Conservation (phyloP, 2,329 filamentous ascomycete species). For the Scedosporium dehoogii region DNA sequence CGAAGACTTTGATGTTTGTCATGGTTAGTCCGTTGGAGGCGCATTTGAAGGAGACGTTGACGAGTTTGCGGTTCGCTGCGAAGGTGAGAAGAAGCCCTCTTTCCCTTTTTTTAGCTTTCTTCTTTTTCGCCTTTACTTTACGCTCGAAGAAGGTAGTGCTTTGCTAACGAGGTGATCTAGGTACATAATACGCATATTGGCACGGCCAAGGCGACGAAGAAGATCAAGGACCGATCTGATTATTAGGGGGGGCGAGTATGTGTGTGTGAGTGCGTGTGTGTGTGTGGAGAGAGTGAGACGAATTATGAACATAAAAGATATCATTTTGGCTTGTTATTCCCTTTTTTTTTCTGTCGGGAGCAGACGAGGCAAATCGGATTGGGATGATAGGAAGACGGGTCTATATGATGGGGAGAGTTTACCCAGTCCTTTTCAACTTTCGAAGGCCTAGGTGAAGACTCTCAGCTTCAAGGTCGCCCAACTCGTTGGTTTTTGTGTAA, state of each 20-base stretch:
- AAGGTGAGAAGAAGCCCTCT: constrained; percentile 46
- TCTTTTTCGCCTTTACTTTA: neutral
- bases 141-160: constrained; percentile 5
- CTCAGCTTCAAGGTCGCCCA: too few species aligned
- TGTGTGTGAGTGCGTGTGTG: neutral
- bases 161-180: constrained; percentile 22
- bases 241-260: neutral
- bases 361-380: neutral
- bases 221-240: constrained; percentile 28
- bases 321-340: neutral
- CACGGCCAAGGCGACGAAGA: constrained; percentile 68
- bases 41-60: constrained; percentile 86
- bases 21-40: constrained; percentile 91
- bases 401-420: neutral
- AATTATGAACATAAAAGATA: constrained; percentile 1
- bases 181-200: constrained; percentile 88
- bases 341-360: neutral
- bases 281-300: neutral
- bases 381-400: too few species aligned
- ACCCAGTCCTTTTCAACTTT: too few species aligned
- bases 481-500: too few species aligned
- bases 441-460: too few species aligned
- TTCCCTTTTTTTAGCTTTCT: constrained; percentile 7
- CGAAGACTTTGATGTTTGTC: constrained; percentile 97
- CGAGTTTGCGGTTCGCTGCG: constrained; percentile 89